phyloP scores from a whole-genome alignment of 805 yeast genomes.

The Starmera caribaea region DNA sequence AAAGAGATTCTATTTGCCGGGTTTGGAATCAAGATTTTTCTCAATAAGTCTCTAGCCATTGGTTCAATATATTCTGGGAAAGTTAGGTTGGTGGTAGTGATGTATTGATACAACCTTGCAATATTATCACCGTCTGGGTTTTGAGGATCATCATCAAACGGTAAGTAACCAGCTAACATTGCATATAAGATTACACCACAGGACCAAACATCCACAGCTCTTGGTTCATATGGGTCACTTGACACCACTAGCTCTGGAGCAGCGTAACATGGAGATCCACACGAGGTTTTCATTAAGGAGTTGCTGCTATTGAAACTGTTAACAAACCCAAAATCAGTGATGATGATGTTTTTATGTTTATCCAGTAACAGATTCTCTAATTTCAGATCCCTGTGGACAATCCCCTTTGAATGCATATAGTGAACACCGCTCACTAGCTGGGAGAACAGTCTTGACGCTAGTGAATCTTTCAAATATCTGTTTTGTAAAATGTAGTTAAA shows the following conservation, averaged over 20 bases:
- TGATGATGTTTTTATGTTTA: slow-evolving; percentile 48
- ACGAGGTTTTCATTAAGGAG: slow-evolving; percentile 86
- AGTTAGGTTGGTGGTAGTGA: slow-evolving; percentile 83
- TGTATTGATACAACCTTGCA: slow-evolving; percentile 81
- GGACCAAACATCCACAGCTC: slow-evolving; percentile 95
- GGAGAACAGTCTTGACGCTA: slow-evolving; percentile 82
- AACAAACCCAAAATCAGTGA: slow-evolving; percentile 83
- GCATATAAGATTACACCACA: slow-evolving; percentile 93
- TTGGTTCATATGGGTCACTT: slow-evolving; percentile 79
- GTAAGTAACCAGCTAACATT: slow-evolving; percentile 94
- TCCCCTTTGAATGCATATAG: slow-evolving; percentile 63
- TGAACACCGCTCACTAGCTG: slow-evolving; percentile 91
- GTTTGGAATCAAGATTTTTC: slow-evolving; percentile 77
- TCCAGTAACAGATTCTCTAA: slow-evolving; percentile 60
- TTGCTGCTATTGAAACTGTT: slow-evolving; percentile 55
- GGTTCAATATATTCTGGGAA: slow-evolving; percentile 93
- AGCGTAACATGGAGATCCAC: slow-evolving; percentile 98
- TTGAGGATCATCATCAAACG: slow-evolving; percentile 94
- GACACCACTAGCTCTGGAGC: slow-evolving; percentile 95
- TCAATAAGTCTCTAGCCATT: slow-evolving; percentile 78
- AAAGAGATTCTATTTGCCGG: slow-evolving; percentile 69
- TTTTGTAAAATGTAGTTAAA: slow-evolving; percentile 87
- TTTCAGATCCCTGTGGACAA: slow-evolving; percentile 66
- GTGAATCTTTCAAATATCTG: slow-evolving; percentile 75
- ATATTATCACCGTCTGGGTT: slow-evolving; percentile 96